phyloP scores from a whole-genome alignment of 2,329 filamentous ascomycete species.

The Zymoseptoria tritici region DNA sequence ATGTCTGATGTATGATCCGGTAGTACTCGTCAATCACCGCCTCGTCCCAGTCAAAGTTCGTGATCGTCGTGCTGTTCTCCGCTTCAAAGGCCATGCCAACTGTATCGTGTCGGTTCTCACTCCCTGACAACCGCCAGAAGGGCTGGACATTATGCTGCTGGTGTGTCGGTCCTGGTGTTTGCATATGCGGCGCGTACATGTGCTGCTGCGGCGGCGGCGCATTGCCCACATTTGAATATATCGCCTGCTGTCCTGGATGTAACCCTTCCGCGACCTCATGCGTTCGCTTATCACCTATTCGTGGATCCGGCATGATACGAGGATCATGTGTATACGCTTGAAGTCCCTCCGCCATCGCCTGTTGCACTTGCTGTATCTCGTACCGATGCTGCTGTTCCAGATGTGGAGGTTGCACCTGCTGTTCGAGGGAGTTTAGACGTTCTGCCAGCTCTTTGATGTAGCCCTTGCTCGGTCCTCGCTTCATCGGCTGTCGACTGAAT shows the following conservation, averaged over 20 bases:
- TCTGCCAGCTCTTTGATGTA: constrained; percentile 92
- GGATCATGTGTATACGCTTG: constrained; percentile 10
- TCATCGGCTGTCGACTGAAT: constrained; percentile 82
- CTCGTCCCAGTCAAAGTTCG: constrained; percentile 41
- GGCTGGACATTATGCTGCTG: constrained; percentile 19
- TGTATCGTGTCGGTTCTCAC: constrained; percentile 21
- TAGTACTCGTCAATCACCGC: constrained; percentile 48
- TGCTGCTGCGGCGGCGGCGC: constrained; percentile 6
- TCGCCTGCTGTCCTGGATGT: constrained; percentile 10
- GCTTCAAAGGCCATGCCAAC: constrained; percentile 24
- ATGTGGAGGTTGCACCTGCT: constrained; percentile 49
- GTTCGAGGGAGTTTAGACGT: constrained; percentile 73
- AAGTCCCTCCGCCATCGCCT: constrained; percentile 21
- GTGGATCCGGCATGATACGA: constrained; percentile 18
- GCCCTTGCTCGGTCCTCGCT: constrained; percentile 72
- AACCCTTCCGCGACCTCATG: constrained; percentile 23
- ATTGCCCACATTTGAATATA: background rate
- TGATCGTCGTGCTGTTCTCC: constrained; percentile 18
- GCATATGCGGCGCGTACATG: constrained; percentile 8
- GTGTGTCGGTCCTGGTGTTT: constrained; percentile 5
- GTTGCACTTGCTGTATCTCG: constrained; percentile 27
- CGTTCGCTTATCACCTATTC: constrained; percentile 27
- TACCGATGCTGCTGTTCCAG: constrained; percentile 22
- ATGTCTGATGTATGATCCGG: constrained; percentile 56
- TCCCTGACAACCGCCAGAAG: constrained; percentile 25